These are phyloP conservation scores for Phytophthora fragariaefolia DNA, from an alignment of 352 stramenopile genomes.

Conservation along the genomic window DNA sequence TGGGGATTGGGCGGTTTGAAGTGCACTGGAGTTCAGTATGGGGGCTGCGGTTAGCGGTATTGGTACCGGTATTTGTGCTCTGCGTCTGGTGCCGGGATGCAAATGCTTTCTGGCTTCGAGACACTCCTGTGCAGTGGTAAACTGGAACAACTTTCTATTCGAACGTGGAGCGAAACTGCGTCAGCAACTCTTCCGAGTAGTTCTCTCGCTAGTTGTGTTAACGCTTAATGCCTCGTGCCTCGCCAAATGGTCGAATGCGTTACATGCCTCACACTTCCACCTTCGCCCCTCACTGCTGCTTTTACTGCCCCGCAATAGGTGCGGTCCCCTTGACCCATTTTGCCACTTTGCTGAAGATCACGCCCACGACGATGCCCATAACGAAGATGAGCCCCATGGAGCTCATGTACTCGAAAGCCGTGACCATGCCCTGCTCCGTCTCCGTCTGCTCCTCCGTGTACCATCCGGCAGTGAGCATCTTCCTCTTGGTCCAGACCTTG, in stretches of 20 bases:
- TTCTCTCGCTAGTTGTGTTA: background rate
- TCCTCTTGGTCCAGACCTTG: slow-evolving; percentile 84
- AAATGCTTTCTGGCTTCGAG: no score
- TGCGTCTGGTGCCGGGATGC: no score
- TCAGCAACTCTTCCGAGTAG: background rate
- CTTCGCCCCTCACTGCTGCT: background rate
- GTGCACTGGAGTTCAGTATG: slow-evolving; percentile 1
- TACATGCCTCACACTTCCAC: background rate
- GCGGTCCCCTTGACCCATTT: slow-evolving; percentile 38
- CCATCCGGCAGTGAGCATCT: slow-evolving; percentile 63
- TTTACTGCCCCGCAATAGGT: background rate
- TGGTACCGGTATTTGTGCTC: no score
- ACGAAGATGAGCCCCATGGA: slow-evolving; percentile 83
- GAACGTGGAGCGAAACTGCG: background rate
- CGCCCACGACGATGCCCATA: slow-evolving; percentile 68
- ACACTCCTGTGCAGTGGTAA: no score
- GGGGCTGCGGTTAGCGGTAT: background rate
- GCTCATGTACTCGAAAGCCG: slow-evolving; percentile 77
- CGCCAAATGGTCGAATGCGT: background rate
- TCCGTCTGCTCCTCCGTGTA: slow-evolving; percentile 66
- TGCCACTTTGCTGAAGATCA: slow-evolving; percentile 51
- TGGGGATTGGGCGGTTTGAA: slow-evolving; percentile 15
- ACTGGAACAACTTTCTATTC: slow-evolving; percentile 6
- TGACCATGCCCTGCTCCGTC: slow-evolving; percentile 70
- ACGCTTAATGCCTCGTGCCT: background rate